These are phyloP conservation scores for Aphanomyces cochlioides DNA, from an alignment of 352 stramenopile species.

Conservation along the genomic window DNA sequence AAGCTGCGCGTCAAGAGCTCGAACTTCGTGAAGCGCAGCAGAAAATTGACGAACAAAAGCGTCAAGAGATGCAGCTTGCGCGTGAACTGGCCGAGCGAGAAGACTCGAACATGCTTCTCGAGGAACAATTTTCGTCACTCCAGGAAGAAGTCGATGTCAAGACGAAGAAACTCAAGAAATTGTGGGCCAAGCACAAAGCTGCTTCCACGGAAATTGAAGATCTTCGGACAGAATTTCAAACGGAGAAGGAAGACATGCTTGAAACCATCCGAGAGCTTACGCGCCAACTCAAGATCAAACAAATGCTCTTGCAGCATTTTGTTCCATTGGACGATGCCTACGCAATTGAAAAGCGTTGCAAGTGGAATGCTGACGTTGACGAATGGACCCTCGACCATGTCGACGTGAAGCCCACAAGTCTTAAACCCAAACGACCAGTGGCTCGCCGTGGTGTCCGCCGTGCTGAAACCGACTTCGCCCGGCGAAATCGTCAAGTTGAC, in stretches of 20 bases:
- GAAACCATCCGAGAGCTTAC: constrained; percentile 93
- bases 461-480: constrained; percentile 90
- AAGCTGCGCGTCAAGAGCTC: constrained; percentile 91
- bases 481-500: constrained; percentile 75
- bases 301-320: constrained; percentile 89
- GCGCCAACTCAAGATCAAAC: constrained; percentile 93
- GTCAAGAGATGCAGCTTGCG: constrained; percentile 76
- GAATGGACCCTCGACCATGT: constrained; percentile 81
- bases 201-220: constrained; percentile 89
- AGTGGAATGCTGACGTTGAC: constrained; percentile 87
- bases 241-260: constrained; percentile 93
- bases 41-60: constrained; percentile 83
- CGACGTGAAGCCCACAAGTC: constrained; percentile 53
- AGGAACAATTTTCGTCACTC: constrained; percentile 88
- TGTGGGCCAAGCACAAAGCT: constrained; percentile 91
- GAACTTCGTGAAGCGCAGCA: constrained; percentile 86
- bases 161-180: constrained; percentile 94
- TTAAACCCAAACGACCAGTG: constrained; percentile 61
- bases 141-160: constrained; percentile 92
- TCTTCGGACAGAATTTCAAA: constrained; percentile 90
- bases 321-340: constrained; percentile 66
- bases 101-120: constrained; percentile 88
- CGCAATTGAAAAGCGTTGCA: constrained; percentile 72
- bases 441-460: constrained; percentile 58
- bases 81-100: constrained; percentile 91